Evolutionary conservation across 768 basidiomycete genomes (phyloP), one percentile per base, ranked within the genome.

Genomic region (Pholiota molesta): DNA sequence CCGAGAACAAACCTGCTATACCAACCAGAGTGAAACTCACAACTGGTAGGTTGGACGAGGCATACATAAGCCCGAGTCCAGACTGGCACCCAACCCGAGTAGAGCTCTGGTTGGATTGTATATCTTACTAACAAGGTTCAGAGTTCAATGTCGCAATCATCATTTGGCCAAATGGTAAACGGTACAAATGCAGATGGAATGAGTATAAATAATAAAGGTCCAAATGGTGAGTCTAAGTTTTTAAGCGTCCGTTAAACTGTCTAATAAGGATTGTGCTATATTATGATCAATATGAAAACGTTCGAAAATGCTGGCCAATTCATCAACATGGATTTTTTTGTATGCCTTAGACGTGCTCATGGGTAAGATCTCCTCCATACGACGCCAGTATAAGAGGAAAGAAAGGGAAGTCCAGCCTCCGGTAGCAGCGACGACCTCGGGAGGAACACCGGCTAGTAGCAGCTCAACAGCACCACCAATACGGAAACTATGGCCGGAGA

Each of bases 381-480:
- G 59, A 0, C 62, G 39, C 76, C 74, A 75, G 40, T 77, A 78
- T 3, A 62, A 51, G 0, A 77, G 66, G 31, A 76, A 78, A 1
- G 73, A 65, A 1, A 70, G 61, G 0, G 75, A 77, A 0, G 71
- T 67, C 76, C 74, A 77, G 1, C 67, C 56, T 0, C 75, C 74
- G 14, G 70, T 66, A 0, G 63, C 60, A 5, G 71, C 69, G 3
- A 77, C 72, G 1, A 74, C 62, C 16, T 75, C 69, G 0, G 73
- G 73, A 0, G 66, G 52, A 0, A 77, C 70, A 0, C 73, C 69
- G 0, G 59, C 35, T 0, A 71, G 28, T 0, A 75, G 64, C 1
- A 73, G 53, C 26, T 69, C 65, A 0, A 71, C 70, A 0, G 74
- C 70, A 1, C 76, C 72, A 0, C 76, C 75, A 33, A 77, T 76